Evolutionary conservation across 1,139 yeast species (phyloP).

Genomic region (Candida freyschussii): DNA sequence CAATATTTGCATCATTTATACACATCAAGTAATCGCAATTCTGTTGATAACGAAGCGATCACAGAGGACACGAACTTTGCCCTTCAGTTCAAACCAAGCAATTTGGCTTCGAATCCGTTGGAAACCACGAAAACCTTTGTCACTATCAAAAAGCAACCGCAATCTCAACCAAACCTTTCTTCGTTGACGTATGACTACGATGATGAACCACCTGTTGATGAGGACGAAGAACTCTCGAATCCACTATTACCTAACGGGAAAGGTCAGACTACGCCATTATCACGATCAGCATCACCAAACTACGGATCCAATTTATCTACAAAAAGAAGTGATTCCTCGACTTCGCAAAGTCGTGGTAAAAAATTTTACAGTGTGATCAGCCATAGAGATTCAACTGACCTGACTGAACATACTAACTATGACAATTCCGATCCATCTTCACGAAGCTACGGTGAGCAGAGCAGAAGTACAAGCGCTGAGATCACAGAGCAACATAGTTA

Average conservation of each 20-base stretch:
- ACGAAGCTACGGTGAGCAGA: neutral
- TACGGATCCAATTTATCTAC: slow-evolving; percentile 18
- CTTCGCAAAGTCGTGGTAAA: slow-evolving; percentile 9
- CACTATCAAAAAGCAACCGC: slow-evolving; percentile 53
- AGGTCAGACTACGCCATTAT: slow-evolving; percentile 3
- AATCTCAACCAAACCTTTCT: slow-evolving; percentile 14
- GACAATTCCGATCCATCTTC: neutral
- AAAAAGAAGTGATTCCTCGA: slow-evolving; percentile 2
- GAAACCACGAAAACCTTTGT: slow-evolving; percentile 67
- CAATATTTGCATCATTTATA: slow-evolving; percentile 58
- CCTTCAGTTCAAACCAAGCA: slow-evolving; percentile 44
- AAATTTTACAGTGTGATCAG: slow-evolving; percentile 12
- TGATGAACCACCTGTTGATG: slow-evolving; percentile 12
- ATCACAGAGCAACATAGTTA: slow-evolving; percentile 21
- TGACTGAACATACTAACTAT: slow-evolving; percentile 18
- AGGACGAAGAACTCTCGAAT: slow-evolving; percentile 1
- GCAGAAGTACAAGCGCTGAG: slow-evolving; percentile 2
- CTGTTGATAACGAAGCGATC: slow-evolving; percentile 11
- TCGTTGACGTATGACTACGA: slow-evolving; percentile 17
- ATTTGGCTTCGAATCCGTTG: slow-evolving; percentile 79
- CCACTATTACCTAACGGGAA: neutral
- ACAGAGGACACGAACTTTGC: slow-evolving; percentile 5
- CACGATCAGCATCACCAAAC: slow-evolving; percentile 18
- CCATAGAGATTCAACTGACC: slow-evolving; percentile 15
- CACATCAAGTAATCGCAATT: slow-evolving; percentile 20